A percentile compares a stretch with the other conserved stretches of the same genome.
Evolutionary conservation across 2,329 filamentous ascomycete genomes (phyloP).

Genomic region (Pseudonectria foliicola): DNA sequence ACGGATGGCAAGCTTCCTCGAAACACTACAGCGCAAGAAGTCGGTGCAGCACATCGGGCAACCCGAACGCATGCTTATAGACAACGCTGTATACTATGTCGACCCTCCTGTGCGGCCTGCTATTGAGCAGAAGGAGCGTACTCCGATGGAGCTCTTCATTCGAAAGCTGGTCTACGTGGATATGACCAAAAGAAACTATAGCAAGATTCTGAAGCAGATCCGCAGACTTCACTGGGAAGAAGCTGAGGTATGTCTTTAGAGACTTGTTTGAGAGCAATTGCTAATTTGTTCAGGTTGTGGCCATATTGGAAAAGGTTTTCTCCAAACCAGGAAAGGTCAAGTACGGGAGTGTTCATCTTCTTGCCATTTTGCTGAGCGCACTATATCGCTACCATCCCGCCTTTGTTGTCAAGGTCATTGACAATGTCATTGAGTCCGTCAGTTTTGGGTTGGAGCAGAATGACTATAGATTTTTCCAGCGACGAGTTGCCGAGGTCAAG

Average conservation of each 20-base stretch:
- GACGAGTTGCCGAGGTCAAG: conserved; percentile 89
- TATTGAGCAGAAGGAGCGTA: conserved; percentile 94
- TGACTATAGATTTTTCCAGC: conserved; percentile 95
- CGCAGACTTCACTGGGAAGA: conserved; percentile 98
- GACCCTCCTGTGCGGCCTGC: conserved; percentile 89
- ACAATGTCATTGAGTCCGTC: conserved; percentile 84
- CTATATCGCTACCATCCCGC: conserved; percentile 87
- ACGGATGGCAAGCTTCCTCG: conserved; percentile 87
- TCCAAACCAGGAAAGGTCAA: conserved; percentile 96
- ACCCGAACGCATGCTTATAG: conserved; percentile 94
- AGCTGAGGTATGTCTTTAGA: conserved; percentile 51
- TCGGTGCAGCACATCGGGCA: conserved; percentile 90
- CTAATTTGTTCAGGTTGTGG: conserved; percentile 48
- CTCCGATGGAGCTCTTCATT: conserved; percentile 86
- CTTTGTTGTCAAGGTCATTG: conserved; percentile 86
- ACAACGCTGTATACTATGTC: conserved; percentile 97
- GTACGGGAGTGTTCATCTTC: conserved; percentile 90
- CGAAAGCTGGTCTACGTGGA: conserved; percentile 90
- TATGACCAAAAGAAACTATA: conserved; percentile 88
- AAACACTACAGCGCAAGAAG: conserved; percentile 94
- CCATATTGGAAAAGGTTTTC: conserved; percentile 81
- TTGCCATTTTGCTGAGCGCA: conserved; percentile 82
- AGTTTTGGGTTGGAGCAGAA: conserved; percentile 86
- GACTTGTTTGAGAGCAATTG: not conserved
- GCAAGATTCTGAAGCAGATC: conserved; percentile 89